Percentiles rank a stretch among this genome's conserved stretches.
Conservation (phyloP, 2,329 filamentous ascomycete genomes). For the Fusarium sp. region DNA sequence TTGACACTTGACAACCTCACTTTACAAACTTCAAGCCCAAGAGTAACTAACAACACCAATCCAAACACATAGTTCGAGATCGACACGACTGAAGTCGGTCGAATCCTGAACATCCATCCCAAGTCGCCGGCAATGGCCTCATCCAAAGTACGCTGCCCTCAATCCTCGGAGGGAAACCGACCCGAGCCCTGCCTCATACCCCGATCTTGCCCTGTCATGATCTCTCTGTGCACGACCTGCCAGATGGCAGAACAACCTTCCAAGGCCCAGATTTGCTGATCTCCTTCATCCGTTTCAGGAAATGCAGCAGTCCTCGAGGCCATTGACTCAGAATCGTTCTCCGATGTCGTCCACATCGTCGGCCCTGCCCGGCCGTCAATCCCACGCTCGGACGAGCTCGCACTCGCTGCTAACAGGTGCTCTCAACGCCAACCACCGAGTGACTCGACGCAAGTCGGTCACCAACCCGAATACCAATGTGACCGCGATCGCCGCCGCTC, state of each 20-base stretch:
- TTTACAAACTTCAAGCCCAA: constrained; percentile 21
- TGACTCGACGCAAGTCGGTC: constrained; percentile 94
- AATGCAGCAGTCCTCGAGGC: constrained; percentile 72
- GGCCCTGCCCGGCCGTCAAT: constrained; percentile 67
- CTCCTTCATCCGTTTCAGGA: constrained; percentile 58
- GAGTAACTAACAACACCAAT: constrained; percentile 35
- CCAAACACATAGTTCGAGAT: constrained; percentile 42
- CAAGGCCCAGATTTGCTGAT: constrained; percentile 50
- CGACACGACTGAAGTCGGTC: constrained; percentile 47
- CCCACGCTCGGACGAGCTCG: constrained; percentile 79
- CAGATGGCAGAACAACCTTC: constrained; percentile 44
- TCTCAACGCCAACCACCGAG: constrained; percentile 83
- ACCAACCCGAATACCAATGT: constrained; percentile 78
- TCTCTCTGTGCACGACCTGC: constrained; percentile 40
- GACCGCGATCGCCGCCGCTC: constrained; percentile 77
- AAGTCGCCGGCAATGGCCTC: constrained; percentile 66
- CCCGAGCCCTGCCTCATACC: constrained; percentile 27
- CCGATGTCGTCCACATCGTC: constrained; percentile 69
- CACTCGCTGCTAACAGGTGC: constrained; percentile 82
- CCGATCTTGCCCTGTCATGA: constrained; percentile 36
- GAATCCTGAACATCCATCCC: constrained; percentile 46
- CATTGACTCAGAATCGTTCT: constrained; percentile 71
- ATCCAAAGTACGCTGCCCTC: constrained; percentile 63
- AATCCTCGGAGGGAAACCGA: constrained; percentile 33
- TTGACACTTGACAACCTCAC: constrained; percentile 27